Percentiles rank a stretch among this genome's conserved stretches.
These are phyloP conservation scores for Aureobasidium melanogenum DNA, from an alignment of 2,329 filamentous ascomycete genomes.

Conservation along the genomic window DNA sequence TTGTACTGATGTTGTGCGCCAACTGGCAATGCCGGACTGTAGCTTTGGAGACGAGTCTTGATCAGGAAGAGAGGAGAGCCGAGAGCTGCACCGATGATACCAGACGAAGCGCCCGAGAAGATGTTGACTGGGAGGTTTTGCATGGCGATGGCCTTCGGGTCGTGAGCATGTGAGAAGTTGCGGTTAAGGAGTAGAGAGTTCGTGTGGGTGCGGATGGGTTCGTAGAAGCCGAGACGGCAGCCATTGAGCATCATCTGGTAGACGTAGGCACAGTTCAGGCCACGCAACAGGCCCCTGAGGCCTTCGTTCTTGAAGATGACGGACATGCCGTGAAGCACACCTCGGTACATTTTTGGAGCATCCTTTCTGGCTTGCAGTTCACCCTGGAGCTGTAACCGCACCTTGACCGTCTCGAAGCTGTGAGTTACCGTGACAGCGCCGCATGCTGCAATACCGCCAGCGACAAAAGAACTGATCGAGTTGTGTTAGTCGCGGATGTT, in stretches of 20 bases:
- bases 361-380: slow-evolving; percentile 82
- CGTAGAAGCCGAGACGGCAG: slow-evolving; percentile 94
- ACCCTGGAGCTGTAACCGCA: slow-evolving; percentile 92
- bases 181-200: slow-evolving; percentile 46
- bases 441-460: slow-evolving; percentile 92
- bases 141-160: slow-evolving; percentile 30
- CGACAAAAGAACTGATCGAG: slow-evolving; percentile 67
- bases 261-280: slow-evolving; percentile 84
- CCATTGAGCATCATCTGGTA: slow-evolving; percentile 97
- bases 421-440: slow-evolving; percentile 96
- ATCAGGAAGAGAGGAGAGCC: slow-evolving; percentile 96
- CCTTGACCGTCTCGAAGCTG: slow-evolving; percentile 98
- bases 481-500: not conserved
- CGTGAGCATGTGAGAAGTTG: slow-evolving; percentile 53
- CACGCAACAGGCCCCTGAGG: slow-evolving; percentile 72
- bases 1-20: slow-evolving; percentile 94
- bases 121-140: slow-evolving; percentile 90
- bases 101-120: slow-evolving; percentile 80
- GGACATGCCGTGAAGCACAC: slow-evolving; percentile 81
- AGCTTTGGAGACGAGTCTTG: slow-evolving; percentile 93
- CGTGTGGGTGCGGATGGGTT: slow-evolving; percentile 68
- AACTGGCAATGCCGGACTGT: slow-evolving; percentile 82
- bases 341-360: slow-evolving; percentile 80
- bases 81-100: slow-evolving; percentile 82
- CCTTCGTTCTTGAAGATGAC: slow-evolving; percentile 92